A percentile compares a stretch with the other conserved stretches of the same genome.
phyloP scores from a whole-genome alignment of 192 early-diverging fungal species.

The Podila epigama region DNA sequence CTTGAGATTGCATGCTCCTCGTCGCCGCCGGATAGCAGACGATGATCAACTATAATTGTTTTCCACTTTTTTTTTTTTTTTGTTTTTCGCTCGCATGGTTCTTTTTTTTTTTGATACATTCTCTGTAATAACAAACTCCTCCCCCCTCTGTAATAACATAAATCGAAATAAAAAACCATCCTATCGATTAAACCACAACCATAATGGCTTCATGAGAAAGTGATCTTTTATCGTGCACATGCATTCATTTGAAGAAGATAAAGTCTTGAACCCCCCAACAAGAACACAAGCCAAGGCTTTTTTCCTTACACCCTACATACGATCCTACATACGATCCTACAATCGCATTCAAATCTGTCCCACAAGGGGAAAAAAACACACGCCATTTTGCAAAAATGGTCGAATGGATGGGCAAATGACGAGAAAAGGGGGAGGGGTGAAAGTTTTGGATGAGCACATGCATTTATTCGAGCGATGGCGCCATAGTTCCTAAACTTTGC shows the following conservation, averaged over 20 bases:
- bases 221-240: too few species aligned
- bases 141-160: neutral
- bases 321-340: too few species aligned
- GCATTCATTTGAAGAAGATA: too few species aligned
- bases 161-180: neutral
- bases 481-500: conserved; percentile 1
- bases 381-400: too few species aligned
- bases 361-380: too few species aligned
- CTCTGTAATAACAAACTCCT: neutral
- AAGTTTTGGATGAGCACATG: conserved; percentile 1
- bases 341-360: too few species aligned
- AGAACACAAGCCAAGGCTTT: too few species aligned
- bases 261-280: too few species aligned
- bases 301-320: too few species aligned
- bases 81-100: neutral
- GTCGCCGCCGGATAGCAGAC: neutral
- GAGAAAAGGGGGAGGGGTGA: neutral
- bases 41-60: neutral
- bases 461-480: neutral
- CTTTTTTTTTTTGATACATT: neutral
- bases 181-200: too few species aligned
- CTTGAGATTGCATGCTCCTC: neutral
- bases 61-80: neutral
- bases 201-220: too few species aligned
- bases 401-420: too few species aligned